These are phyloP conservation scores for Colletotrichum euphorbiae DNA, from an alignment of 2,329 filamentous ascomycete genomes.

Conservation along the genomic window DNA sequence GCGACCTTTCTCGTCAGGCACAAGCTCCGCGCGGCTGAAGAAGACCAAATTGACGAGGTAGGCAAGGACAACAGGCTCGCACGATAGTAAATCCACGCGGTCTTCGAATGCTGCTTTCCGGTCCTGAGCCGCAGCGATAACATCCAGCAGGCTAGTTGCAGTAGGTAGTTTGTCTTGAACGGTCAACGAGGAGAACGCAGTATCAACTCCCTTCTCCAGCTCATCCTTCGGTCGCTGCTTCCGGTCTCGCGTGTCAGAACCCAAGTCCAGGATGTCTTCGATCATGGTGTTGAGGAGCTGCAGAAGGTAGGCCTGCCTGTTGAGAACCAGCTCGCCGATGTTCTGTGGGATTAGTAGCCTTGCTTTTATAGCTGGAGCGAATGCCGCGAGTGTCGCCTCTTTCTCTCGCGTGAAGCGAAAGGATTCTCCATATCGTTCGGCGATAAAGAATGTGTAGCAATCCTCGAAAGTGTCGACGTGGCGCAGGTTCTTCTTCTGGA, in stretches of 20 bases:
- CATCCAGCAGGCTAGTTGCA: not conserved
- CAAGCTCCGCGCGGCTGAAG: not conserved
- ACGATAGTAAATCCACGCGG: conserved; percentile 48
- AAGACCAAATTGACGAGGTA: conserved; percentile 47
- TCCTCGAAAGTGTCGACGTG: not conserved
- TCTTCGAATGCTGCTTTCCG: conserved; percentile 27
- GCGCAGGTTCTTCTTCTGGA: not conserved
- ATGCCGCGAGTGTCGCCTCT: not conserved
- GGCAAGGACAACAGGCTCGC: conserved; percentile 49
- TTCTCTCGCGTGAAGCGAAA: not conserved
- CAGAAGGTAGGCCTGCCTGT: not conserved
- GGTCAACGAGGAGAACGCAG: not conserved
- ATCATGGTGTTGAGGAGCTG: not conserved
- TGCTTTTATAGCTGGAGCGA: not conserved
- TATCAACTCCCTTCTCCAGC: too few species aligned
- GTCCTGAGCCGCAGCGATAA: not conserved
- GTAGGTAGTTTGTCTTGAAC: too few species aligned
- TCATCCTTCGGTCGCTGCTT: too few species aligned
- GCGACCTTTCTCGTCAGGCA: not conserved
- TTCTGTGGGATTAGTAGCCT: not conserved
- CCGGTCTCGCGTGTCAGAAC: not conserved
- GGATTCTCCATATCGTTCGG: not conserved
- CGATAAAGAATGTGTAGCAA: not conserved
- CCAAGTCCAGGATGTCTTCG: not conserved
- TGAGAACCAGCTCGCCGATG: not conserved